phyloP scores from a whole-genome alignment of 345 rosid genomes.

The Euphorbia peplus region DNA sequence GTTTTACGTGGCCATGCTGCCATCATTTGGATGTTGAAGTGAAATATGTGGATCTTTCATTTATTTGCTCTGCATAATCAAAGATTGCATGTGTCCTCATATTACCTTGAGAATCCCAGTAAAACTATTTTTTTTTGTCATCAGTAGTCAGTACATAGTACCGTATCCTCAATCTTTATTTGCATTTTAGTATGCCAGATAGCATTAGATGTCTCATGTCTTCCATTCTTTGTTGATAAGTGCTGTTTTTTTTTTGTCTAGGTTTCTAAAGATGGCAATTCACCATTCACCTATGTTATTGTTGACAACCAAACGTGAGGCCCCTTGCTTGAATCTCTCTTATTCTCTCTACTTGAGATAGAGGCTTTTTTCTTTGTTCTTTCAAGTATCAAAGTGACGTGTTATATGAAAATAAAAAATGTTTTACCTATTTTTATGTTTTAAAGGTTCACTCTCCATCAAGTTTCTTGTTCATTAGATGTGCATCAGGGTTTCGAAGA shows the following conservation, averaged over 20 bases:
- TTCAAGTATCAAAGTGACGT: background rate
- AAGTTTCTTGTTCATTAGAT: conserved; percentile 3
- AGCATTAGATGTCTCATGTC: background rate
- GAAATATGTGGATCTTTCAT: background rate
- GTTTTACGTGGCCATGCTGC: background rate
- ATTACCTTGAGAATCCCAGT: background rate
- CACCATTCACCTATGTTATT: conserved; percentile 79
- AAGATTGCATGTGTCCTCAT: background rate
- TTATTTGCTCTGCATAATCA: background rate
- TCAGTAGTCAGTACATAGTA: too few relatives aligned
- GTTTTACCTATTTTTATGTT: background rate
- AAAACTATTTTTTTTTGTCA: background rate
- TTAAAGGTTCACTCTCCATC: background rate
- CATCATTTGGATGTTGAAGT: background rate
- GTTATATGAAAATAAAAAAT: background rate
- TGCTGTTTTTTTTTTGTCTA: conserved; percentile 26
- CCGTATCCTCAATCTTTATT: background rate
- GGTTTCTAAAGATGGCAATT: conserved; percentile 76
- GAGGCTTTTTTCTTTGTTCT: background rate
- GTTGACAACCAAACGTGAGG: conserved; percentile 80
- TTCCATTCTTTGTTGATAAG: conserved; percentile 5
- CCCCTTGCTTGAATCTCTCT: conserved; percentile 11
- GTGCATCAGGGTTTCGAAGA: background rate
- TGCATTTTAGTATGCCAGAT: background rate
- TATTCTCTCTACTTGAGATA: background rate